Evolutionary conservation across 192 early-diverging fungal species (phyloP), one percentile per base, ranked within the genome.

Genomic region (Gaertneriomyces sp.): DNA sequence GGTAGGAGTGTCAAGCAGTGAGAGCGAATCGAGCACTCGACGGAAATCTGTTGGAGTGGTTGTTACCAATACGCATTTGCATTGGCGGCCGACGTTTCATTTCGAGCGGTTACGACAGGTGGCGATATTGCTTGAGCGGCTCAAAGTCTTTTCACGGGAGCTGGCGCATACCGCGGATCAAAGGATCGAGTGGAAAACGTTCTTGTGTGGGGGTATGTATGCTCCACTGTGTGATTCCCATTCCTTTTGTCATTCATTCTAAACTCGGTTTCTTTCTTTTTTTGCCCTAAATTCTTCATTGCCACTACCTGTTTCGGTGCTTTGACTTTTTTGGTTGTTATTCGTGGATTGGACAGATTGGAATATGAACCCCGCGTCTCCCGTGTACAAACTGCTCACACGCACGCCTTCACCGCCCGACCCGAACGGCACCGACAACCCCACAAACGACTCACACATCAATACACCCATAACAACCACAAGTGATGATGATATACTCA

Each of bases 1-100:
- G n/a, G n/a, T n/a, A n/a, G n/a, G n/a, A n/a, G n/a, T n/a, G n/a
- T n/a, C n/a, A n/a, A n/a, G n/a, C n/a, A n/a, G n/a, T n/a, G n/a
- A n/a, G n/a, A n/a, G n/a, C n/a, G n/a, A n/a, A n/a, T n/a, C n/a
- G n/a, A n/a, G n/a, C n/a, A n/a, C n/a, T n/a, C n/a, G n/a, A n/a
- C n/a, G n/a, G n/a, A n/a, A n/a, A n/a, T 10, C 16, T 19, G 54
- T 11, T 12, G 76, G 76, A 5, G 17, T 79, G 6, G 20, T 76
- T 9, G 51, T 79, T 14, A 53, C 68, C 3, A 79, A 79, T 58
- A 69, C 64, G 40, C 78, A 79, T 71, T 59, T 79, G 45, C 76
- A 68, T 45, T 79, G 78, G 78, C 46, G 74, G 42, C 68, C 72
- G 5, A 41, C 44, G 5, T 63, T 71, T 19, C 61, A 68, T 42